Base-by-base conservation (phyloP, 2,329 filamentous ascomycete genomes). In the Aspergillus fructus region DNA sequence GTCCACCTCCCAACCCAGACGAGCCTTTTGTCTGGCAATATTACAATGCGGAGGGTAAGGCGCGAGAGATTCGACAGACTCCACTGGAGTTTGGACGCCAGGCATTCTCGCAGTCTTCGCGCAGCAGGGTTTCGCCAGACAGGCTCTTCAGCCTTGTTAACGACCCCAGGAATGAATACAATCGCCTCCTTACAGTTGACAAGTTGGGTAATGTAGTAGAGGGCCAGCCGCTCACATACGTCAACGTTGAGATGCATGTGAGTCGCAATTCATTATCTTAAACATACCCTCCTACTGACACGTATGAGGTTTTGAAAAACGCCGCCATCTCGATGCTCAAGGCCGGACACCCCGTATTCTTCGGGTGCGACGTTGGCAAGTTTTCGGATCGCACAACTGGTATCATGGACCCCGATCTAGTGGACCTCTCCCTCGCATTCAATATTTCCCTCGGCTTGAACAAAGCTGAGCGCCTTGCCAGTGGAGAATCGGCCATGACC, bases 301-400 rank as follows among this genome's bases (percentile, higher is more conserved):
- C 21, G 21, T 21, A 21, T 21, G 21, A 21, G 55, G 82, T 83
- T 0, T 86, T 96, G 64, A 96, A 96, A 74, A 70, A 78, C 0
- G 86, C 89, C 0, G 89, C 88, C 65, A 85, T 96, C 49, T 80
- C 83, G 30, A 94, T 92, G 90, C 83, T 96, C 49, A 84, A 85
- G 68, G 86, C 87, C 11, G 91, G 90, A 1, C 76, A 90, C 5
- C 91, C 92, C 9, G 84, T 96, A 50, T 96, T 96, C 81, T 96
- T 96, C 71, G 92, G 92, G 56, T 89, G 85, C 50, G 92, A 96
- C 67, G 91, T 96, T 0, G 91, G 91, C 61, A 90, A 96, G 72
- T 93, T 89, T 74, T 89, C 85, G 55, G 87, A 93, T 69, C 78
- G 77, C 0, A 66, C 66, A 1, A 80, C 82, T 2, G 91, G 91